Evolutionary conservation across 2,329 filamentous ascomycete genomes (phyloP).

Genomic region (Neocucurbitaria cava): DNA sequence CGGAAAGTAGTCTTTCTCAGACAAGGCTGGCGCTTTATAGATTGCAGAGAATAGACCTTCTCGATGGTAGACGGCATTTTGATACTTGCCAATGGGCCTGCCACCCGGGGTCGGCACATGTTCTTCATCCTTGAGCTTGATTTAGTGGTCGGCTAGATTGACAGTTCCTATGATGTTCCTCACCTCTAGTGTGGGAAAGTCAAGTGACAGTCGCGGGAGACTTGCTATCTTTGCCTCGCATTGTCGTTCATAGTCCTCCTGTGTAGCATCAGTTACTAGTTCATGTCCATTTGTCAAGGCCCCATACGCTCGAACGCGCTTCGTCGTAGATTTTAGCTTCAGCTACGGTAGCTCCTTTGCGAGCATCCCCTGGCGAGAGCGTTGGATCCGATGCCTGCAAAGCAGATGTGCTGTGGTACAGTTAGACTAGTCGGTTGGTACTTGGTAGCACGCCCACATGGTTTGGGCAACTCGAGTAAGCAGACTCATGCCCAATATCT

Average conservation of each 20-base stretch:
- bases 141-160: neutral
- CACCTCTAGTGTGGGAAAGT: constrained; percentile 36
- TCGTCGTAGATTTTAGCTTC: constrained; percentile 70
- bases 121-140: constrained; percentile 32
- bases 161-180: neutral
- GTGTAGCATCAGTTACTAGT: constrained; percentile 23
- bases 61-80: constrained; percentile 62
- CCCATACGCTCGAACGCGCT: constrained; percentile 63
- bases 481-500: neutral
- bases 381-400: constrained; percentile 56
- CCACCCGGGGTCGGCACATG: constrained; percentile 44
- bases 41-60: constrained; percentile 83
- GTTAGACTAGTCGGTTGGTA: constrained; percentile 12
- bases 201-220: constrained; percentile 24
- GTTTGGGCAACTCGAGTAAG: constrained; percentile 8
- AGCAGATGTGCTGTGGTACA: constrained; percentile 53
- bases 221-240: constrained; percentile 32
- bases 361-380: constrained; percentile 56
- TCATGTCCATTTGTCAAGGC: neutral
- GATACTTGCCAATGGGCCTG: constrained; percentile 62
- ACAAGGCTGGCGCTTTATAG: constrained; percentile 67
- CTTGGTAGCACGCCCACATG: neutral
- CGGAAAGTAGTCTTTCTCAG: constrained; percentile 42
- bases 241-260: constrained; percentile 45
- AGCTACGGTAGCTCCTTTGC: constrained; percentile 66